phyloP scores from a whole-genome alignment of 192 early-diverging fungal genomes.

The Podila epicladia region DNA sequence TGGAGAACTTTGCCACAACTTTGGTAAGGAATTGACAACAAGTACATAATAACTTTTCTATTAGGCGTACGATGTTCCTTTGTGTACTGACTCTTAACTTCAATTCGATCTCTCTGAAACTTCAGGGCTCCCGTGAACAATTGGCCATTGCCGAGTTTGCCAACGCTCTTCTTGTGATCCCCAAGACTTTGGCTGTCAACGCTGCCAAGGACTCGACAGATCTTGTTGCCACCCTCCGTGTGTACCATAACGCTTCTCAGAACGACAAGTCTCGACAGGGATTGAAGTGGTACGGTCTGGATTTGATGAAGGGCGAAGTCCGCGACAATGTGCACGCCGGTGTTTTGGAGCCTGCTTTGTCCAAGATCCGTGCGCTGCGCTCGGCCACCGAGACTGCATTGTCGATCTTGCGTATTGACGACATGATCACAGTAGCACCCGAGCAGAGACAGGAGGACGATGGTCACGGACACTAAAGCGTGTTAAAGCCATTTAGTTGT shows the following conservation, averaged over 20 bases:
- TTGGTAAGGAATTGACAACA: conserved; percentile 61
- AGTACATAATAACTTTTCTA: not conserved
- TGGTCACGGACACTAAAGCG: conserved; percentile 60
- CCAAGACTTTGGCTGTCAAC: conserved; percentile 97
- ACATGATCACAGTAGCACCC: conserved; percentile 81
- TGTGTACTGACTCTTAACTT: conserved; percentile 4
- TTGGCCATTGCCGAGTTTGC: conserved; percentile 98
- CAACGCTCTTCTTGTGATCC: conserved; percentile 92
- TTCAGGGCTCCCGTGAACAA: conserved; percentile 94
- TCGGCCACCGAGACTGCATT: conserved; percentile 99
- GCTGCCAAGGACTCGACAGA: conserved; percentile 99
- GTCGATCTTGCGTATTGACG: conserved; percentile 96
- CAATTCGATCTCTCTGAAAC: not conserved
- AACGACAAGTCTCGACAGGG: conserved; percentile 78
- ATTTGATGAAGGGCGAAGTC: conserved; percentile 91
- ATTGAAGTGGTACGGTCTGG: conserved; percentile 92
- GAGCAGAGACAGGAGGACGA: conserved; percentile 59
- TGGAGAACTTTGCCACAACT: conserved; percentile 98
- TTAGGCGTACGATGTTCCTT: not conserved
- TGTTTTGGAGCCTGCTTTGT: conserved; percentile 97
- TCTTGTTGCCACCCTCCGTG: conserved; percentile 94
- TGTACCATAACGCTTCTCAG: conserved; percentile 95
- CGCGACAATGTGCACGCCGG: conserved; percentile 95
- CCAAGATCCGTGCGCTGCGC: conserved; percentile 97
- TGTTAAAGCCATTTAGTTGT: no score